These are phyloP conservation scores for Eruca vesicaria DNA, from an alignment of 441 rosid genomes.

Conservation along the genomic window DNA sequence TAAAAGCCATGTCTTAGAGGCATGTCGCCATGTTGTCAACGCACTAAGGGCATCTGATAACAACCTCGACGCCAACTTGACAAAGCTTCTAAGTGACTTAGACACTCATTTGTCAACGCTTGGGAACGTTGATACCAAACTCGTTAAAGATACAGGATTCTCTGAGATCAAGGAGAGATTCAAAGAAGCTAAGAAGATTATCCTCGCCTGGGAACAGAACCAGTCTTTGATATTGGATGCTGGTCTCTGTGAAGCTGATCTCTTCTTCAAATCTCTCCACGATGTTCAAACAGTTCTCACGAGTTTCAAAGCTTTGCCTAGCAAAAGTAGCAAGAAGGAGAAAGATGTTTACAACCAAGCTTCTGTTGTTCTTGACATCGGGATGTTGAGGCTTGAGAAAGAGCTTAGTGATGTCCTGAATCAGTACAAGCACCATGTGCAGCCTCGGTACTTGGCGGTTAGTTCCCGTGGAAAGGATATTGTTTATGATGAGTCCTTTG, in stretches of 20 bases:
- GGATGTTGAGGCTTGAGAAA: slow-evolving; percentile 76
- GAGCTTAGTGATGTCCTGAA: slow-evolving; percentile 63
- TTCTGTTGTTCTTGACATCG: slow-evolving; percentile 50
- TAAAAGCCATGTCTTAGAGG: slow-evolving; percentile 39
- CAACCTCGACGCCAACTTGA: slow-evolving; percentile 50
- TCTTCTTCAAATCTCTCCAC: slow-evolving; percentile 53
- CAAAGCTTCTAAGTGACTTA: slow-evolving; percentile 49
- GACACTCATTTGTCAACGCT: slow-evolving; percentile 57
- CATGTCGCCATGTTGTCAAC: slow-evolving; percentile 54
- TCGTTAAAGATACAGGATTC: slow-evolving; percentile 31
- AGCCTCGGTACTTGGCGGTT: slow-evolving; percentile 42
- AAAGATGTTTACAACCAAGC: slow-evolving; percentile 54
- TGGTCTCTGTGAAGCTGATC: slow-evolving; percentile 44
- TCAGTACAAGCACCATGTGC: slow-evolving; percentile 42
- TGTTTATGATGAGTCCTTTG: slow-evolving; percentile 52
- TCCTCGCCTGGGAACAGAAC: slow-evolving; percentile 55
- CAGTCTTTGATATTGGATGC: slow-evolving; percentile 58
- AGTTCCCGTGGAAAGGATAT: slow-evolving; percentile 41
- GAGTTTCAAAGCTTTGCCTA: slow-evolving; percentile 32
- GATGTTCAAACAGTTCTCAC: slow-evolving; percentile 45
- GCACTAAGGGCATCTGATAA: slow-evolving; percentile 63
- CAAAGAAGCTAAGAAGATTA: slow-evolving; percentile 43
- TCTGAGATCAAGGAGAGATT: slow-evolving; percentile 43
- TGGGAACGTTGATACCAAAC: slow-evolving; percentile 30
- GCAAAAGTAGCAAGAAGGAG: slow-evolving; percentile 33